phyloP scores from a whole-genome alignment of 2,329 filamentous ascomycete genomes.

The Neofusicoccum umdonicola region DNA sequence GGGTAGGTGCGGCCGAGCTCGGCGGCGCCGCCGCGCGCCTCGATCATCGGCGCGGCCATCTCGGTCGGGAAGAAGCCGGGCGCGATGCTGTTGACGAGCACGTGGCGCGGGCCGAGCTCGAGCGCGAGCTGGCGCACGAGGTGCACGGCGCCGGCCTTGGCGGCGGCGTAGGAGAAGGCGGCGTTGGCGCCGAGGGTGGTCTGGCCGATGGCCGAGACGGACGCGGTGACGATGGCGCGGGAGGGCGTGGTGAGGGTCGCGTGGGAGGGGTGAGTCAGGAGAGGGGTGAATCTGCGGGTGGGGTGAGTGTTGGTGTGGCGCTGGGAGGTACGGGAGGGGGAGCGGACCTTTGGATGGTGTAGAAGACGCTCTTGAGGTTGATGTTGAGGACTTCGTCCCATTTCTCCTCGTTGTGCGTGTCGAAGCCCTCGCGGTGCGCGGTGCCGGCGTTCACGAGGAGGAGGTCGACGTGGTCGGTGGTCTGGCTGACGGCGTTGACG shows the following conservation, averaged over 20 bases:
- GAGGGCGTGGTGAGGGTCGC: constrained; percentile 35
- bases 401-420: constrained; percentile 17
- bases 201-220: constrained; percentile 35
- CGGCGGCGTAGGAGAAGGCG: constrained; percentile 40
- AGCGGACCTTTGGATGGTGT: constrained; percentile 32
- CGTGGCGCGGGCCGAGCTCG: constrained; percentile 39
- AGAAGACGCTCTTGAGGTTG: constrained; percentile 40
- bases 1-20: constrained; percentile 35
- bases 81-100: constrained; percentile 39
- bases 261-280: constrained; percentile 28
- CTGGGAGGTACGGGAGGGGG: too few species aligned
- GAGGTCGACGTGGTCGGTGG: constrained; percentile 35
- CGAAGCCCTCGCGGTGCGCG: too few species aligned
- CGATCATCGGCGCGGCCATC: constrained; percentile 37
- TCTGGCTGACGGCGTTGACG: constrained; percentile 31
- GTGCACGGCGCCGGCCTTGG: constrained; percentile 41
- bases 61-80: constrained; percentile 42
- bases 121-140: constrained; percentile 38
- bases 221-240: constrained; percentile 38
- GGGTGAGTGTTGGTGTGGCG: background rate
- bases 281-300: constrained; percentile 29
- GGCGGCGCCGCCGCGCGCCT: constrained; percentile 41
- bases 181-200: constrained; percentile 37
- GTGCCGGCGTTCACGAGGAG: constrained; percentile 39
- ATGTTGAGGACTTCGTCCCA: constrained; percentile 39